Evolutionary conservation across 805 yeast genomes (phyloP).

Genomic region (Candida ascalaphidarum): DNA sequence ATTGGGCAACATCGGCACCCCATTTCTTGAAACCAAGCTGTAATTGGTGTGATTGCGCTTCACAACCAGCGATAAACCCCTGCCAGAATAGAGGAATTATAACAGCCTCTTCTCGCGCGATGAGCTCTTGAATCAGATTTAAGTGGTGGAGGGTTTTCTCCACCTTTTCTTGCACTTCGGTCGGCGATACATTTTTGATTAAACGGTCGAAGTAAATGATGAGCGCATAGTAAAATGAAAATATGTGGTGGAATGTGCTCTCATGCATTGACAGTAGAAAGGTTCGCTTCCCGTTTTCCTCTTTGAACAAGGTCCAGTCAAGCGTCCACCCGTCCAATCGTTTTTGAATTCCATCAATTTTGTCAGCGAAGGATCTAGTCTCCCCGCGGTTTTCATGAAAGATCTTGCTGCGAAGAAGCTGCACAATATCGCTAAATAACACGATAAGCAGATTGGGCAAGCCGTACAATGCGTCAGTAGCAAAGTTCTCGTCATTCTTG

Average conservation of each 20-base stretch:
- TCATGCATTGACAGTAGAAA: slow-evolving; percentile 52
- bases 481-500: slow-evolving; percentile 47
- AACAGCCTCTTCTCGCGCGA: slow-evolving; percentile 46
- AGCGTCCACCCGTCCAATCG: slow-evolving; percentile 57
- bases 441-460: slow-evolving; percentile 72
- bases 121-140: slow-evolving; percentile 50
- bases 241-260: slow-evolving; percentile 71
- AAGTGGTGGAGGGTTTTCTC: slow-evolving; percentile 54
- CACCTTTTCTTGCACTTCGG: slow-evolving; percentile 54
- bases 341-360: slow-evolving; percentile 25
- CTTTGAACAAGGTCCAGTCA: slow-evolving; percentile 57
- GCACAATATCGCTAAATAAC: slow-evolving; percentile 66
- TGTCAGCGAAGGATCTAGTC: slow-evolving; percentile 10
- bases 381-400: slow-evolving; percentile 32
- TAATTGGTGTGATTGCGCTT: slow-evolving; percentile 47
- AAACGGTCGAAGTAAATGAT: slow-evolving; percentile 64
- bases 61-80: slow-evolving; percentile 83
- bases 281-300: slow-evolving; percentile 11
- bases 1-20: slow-evolving; percentile 54
- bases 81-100: slow-evolving; percentile 81
- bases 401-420: slow-evolving; percentile 53
- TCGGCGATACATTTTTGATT: slow-evolving; percentile 46
- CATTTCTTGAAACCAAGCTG: slow-evolving; percentile 66
- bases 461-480: slow-evolving; percentile 78
- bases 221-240: slow-evolving; percentile 69